phyloP scores from a whole-genome alignment of 805 yeast genomes.

The Myxozyma lipomycoides region DNA sequence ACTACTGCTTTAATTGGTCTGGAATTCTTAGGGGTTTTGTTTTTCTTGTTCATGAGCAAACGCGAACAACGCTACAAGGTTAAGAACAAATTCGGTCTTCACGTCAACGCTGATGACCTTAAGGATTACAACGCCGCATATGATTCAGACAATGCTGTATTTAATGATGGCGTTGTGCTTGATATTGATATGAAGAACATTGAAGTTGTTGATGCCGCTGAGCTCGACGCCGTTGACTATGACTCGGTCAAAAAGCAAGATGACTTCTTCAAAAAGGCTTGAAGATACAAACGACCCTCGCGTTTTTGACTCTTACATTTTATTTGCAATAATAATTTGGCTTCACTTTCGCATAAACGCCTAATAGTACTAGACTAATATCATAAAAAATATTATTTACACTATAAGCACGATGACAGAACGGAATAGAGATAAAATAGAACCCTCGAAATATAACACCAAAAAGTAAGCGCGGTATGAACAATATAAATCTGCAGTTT shows the following conservation, averaged over 20 bases:
- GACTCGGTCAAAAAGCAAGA: background rate
- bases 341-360: no score
- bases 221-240: background rate
- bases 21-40: slow-evolving; percentile 13
- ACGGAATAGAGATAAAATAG: no score
- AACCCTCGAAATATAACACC: no score
- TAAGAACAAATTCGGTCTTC: slow-evolving; percentile 15
- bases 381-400: background rate
- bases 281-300: background rate
- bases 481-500: no score
- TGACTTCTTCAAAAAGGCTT: background rate
- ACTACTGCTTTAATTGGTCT: slow-evolving; percentile 15
- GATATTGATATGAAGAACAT: background rate
- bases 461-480: no score
- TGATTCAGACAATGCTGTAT: background rate
- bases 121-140: slow-evolving; percentile 1
- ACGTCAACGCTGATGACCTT: slow-evolving; percentile 18
- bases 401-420: no score
- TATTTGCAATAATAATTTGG: background rate
- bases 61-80: slow-evolving; percentile 6
- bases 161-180: slow-evolving; percentile 22
- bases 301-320: no score
- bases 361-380: no score
- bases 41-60: slow-evolving; percentile 16
- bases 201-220: no score